These are phyloP conservation scores for Monascus ruber DNA, from an alignment of 2,329 filamentous ascomycete genomes.

Conservation along the genomic window DNA sequence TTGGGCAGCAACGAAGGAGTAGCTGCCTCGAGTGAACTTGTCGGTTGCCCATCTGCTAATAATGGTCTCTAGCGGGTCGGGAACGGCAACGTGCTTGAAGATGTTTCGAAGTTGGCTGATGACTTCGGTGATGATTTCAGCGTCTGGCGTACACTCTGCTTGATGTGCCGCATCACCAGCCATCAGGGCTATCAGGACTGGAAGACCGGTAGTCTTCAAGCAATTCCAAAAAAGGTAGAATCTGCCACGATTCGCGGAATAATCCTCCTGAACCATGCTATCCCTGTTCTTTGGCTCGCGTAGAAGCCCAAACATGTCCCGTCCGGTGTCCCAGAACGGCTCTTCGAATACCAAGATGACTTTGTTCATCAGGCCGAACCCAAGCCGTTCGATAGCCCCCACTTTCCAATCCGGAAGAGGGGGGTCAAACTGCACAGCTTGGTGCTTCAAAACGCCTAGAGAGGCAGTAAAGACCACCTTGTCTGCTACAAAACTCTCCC, in stretches of 20 bases:
- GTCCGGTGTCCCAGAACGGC: conserved; percentile 79
- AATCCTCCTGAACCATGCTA: conserved; percentile 70
- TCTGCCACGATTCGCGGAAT: conserved; percentile 66
- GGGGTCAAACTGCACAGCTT: conserved; percentile 73
- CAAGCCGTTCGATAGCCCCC: conserved; percentile 68
- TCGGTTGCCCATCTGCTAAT: conserved; percentile 90
- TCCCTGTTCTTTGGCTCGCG: conserved; percentile 58
- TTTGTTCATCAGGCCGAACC: conserved; percentile 92
- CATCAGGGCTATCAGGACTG: conserved; percentile 84
- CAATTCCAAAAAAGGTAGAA: conserved; percentile 99
- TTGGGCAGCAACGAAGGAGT: conserved; percentile 79
- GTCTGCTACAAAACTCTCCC: conserved; percentile 68
- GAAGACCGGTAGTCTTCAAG: conserved; percentile 76
- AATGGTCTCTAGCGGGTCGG: conserved; percentile 70
- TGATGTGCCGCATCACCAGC: conserved; percentile 87
- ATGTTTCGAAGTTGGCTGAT: conserved; percentile 65
- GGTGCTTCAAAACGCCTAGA: conserved; percentile 77
- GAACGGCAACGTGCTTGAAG: conserved; percentile 55
- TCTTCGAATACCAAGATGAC: conserved; percentile 80
- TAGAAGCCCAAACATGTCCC: conserved; percentile 89
- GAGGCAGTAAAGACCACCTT: conserved; percentile 83
- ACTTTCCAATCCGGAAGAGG: conserved; percentile 78
- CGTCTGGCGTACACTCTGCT: conserved; percentile 65
- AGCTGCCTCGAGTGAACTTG: conserved; percentile 82
- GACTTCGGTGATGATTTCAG: conserved; percentile 67